Conservation (phyloP, 1,139 yeast species). For the Eremothecium cymbalariae region DNA sequence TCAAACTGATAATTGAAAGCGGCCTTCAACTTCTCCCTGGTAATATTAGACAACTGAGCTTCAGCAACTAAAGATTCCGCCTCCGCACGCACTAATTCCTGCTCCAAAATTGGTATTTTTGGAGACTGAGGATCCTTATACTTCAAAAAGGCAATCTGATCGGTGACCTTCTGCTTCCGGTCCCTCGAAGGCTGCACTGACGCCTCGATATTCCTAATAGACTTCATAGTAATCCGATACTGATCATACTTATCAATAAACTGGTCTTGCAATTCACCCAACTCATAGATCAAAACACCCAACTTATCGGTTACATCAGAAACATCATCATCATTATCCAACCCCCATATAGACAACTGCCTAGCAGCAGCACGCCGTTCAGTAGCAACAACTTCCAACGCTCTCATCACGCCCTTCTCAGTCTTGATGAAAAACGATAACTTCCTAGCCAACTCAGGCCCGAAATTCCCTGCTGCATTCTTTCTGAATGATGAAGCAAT, state of each 20-base stretch:
- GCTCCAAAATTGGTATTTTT: slow-evolving; percentile 73
- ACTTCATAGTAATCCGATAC: slow-evolving; percentile 72
- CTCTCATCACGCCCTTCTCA: slow-evolving; percentile 75
- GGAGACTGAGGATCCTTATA: slow-evolving; percentile 82
- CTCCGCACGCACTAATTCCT: slow-evolving; percentile 83
- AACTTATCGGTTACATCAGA: slow-evolving; percentile 79
- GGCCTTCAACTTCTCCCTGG: slow-evolving; percentile 80
- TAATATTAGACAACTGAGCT: slow-evolving; percentile 80
- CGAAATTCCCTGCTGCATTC: slow-evolving; percentile 63
- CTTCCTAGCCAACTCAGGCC: slow-evolving; percentile 73
- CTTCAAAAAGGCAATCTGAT: slow-evolving; percentile 73
- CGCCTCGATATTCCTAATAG: slow-evolving; percentile 77
- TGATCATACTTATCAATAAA: slow-evolving; percentile 82
- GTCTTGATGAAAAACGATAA: slow-evolving; percentile 70
- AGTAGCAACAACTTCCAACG: slow-evolving; percentile 66
- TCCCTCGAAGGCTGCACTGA: slow-evolving; percentile 84
- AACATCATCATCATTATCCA: slow-evolving; percentile 74
- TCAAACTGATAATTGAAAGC: slow-evolving; percentile 80
- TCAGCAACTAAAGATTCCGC: slow-evolving; percentile 87
- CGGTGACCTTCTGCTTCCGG: slow-evolving; percentile 78
- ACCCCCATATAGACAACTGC: slow-evolving; percentile 81
- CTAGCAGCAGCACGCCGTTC: slow-evolving; percentile 80
- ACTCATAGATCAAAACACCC: slow-evolving; percentile 72
- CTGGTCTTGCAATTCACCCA: slow-evolving; percentile 83
- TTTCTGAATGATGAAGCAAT: slow-evolving; percentile 60